A percentile compares a stretch with the other conserved stretches of the same genome.
Conservation (phyloP, 257 asterid species). For the Knoxia roxburghii region DNA sequence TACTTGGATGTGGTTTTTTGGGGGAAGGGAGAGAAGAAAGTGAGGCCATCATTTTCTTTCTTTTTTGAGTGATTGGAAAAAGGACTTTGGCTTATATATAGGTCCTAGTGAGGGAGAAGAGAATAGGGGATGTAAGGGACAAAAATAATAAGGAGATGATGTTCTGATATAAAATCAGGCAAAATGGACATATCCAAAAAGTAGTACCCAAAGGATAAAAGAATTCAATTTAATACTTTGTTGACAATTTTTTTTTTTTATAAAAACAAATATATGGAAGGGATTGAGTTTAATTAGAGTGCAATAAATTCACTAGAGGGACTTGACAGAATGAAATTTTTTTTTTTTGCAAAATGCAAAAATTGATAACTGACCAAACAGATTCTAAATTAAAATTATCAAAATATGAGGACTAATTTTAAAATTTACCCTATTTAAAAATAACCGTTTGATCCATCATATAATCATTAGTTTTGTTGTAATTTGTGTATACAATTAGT, state of each 20-base stretch:
- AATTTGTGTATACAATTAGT: background rate
- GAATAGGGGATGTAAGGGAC: conserved; percentile 20
- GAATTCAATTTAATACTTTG: conserved; percentile 17
- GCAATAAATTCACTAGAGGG: too few relatives aligned
- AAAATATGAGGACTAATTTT: too few relatives aligned
- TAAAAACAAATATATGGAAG: too few relatives aligned
- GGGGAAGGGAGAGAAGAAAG: conserved; percentile 5
- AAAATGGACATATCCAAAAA: conserved; percentile 31
- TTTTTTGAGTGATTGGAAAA: conserved; percentile 1
- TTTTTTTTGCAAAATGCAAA: too few relatives aligned
- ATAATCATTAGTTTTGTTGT: background rate
- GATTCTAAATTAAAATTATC: too few relatives aligned
- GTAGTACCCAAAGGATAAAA: conserved; percentile 27
- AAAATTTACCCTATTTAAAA: too few relatives aligned
- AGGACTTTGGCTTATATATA: conserved; percentile 2
- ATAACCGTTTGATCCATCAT: background rate
- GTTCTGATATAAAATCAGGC: conserved; percentile 28
- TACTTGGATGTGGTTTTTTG: background rate
- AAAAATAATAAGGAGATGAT: conserved; percentile 25
- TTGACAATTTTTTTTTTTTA: too few relatives aligned
- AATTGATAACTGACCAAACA: too few relatives aligned
- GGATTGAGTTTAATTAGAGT: too few relatives aligned
- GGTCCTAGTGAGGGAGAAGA: background rate
- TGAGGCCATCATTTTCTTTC: background rate
- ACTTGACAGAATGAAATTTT: too few relatives aligned